phyloP scores from a whole-genome alignment of 495 filamentous ascomycete species.

The Penicillium bovifimosum region DNA sequence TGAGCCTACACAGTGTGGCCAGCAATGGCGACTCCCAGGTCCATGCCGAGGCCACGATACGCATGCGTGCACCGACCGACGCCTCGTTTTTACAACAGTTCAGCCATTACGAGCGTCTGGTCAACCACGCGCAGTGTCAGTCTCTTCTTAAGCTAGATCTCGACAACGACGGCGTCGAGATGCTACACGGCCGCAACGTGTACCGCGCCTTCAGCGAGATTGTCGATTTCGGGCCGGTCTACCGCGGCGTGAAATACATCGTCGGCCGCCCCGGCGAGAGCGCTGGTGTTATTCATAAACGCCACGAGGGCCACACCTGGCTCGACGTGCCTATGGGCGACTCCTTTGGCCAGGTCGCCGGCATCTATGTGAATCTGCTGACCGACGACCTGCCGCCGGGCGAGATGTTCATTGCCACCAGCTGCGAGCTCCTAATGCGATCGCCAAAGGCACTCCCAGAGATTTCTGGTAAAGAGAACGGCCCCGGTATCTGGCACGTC shows the following conservation, averaged over 20 bases:
- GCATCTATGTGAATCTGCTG: constrained; percentile 51
- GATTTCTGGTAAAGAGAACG: too few relatives aligned
- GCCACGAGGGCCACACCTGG: constrained; percentile 33
- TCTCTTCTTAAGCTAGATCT: constrained; percentile 31
- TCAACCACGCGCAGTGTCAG: constrained; percentile 36
- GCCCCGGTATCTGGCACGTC: too few relatives aligned
- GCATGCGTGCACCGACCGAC: too few relatives aligned
- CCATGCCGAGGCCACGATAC: too few relatives aligned
- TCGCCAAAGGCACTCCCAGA: too few relatives aligned
- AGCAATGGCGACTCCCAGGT: too few relatives aligned
- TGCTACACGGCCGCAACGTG: constrained; percentile 45
- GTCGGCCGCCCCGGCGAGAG: constrained; percentile 39
- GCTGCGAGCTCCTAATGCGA: too few relatives aligned
- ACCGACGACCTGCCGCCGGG: too few relatives aligned
- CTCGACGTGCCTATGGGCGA: constrained; percentile 35
- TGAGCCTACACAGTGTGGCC: constrained; percentile 19
- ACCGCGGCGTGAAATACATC: constrained; percentile 41
- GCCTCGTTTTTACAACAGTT: too few relatives aligned
- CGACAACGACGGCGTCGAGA: constrained; percentile 38
- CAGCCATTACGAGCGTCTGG: constrained; percentile 37
- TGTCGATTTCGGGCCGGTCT: constrained; percentile 44
- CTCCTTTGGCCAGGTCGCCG: constrained; percentile 47
- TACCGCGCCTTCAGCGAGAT: constrained; percentile 44
- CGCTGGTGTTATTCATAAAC: constrained; percentile 40
- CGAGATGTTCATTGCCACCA: too few relatives aligned